These are phyloP conservation scores for Hypoxylon sp. DNA, from an alignment of 2,329 filamentous ascomycete genomes.

Conservation along the genomic window DNA sequence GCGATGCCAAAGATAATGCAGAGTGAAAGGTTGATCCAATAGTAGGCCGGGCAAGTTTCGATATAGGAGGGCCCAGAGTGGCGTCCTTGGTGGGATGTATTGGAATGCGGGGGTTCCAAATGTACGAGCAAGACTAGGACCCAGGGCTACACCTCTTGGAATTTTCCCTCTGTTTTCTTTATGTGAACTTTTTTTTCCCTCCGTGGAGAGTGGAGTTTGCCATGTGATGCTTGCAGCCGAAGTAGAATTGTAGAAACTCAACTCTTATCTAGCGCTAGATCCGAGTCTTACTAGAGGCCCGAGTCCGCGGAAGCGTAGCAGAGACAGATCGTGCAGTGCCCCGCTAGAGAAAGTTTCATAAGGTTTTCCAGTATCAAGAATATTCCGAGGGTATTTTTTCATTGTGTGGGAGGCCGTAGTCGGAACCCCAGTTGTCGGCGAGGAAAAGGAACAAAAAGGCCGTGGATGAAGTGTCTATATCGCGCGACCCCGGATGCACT, in stretches of 20 bases:
- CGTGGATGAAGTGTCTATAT: conserved; percentile 22
- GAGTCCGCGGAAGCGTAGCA: conserved; percentile 9
- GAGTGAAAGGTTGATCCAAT: conserved; percentile 36
- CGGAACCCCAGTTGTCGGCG: conserved; percentile 20
- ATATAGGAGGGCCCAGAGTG: conserved; percentile 30
- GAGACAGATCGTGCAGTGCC: conserved; percentile 15
- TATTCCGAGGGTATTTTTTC: conserved; percentile 11
- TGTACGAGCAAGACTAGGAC: conserved; percentile 31
- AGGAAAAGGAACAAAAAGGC: conserved; percentile 21
- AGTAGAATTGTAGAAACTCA: conserved; percentile 18
- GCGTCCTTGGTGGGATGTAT: conserved; percentile 30
- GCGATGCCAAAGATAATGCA: conserved; percentile 35
- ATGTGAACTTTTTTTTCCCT: conserved; percentile 14
- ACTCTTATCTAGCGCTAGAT: conserved; percentile 30
- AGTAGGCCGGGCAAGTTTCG: conserved; percentile 22
- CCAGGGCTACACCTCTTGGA: conserved; percentile 6
- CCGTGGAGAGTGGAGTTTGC: conserved; percentile 24
- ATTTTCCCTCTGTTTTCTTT: conserved; percentile 18
- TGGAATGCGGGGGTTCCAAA: conserved; percentile 45
- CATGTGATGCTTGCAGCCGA: conserved; percentile 34
- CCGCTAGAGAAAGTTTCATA: conserved; percentile 10
- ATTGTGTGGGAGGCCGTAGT: conserved; percentile 12
- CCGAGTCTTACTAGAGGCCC: conserved; percentile 11
- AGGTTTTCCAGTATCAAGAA: not conserved
- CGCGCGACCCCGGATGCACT: conserved; percentile 27